Percentiles rank a stretch among this genome's conserved stretches.
These are phyloP conservation scores for Trichophyton schoenleinii DNA, from an alignment of 2,329 filamentous ascomycete genomes.

Conservation along the genomic window DNA sequence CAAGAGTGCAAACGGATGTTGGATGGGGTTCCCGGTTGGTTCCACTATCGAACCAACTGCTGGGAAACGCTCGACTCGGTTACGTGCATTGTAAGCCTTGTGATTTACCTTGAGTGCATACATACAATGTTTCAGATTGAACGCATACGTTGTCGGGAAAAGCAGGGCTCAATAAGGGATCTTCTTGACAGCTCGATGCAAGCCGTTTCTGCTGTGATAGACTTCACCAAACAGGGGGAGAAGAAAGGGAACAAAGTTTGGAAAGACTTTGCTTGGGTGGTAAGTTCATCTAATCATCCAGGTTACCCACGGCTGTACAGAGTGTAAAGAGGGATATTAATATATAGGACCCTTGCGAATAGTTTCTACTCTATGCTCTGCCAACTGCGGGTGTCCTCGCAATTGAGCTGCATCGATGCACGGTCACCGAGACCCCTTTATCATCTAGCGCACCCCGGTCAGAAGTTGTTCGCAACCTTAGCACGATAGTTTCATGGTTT, in stretches of 20 bases:
- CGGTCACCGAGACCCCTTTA: conserved; percentile 13
- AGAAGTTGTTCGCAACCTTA: conserved; percentile 17
- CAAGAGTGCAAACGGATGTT: conserved; percentile 14
- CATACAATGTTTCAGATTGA: conserved; percentile 16
- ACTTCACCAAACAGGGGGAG: conserved; percentile 14
- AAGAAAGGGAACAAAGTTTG: conserved; percentile 7
- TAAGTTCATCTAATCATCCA: conserved; percentile 9
- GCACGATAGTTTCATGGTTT: conserved; percentile 16
- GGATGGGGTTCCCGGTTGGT: conserved; percentile 13
- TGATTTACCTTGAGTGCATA: conserved; percentile 16
- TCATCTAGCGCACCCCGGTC: conserved; percentile 15
- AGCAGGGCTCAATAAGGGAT: conserved; percentile 10
- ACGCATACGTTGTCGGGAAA: conserved; percentile 16
- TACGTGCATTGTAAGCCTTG: conserved; percentile 10
- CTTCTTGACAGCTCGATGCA: conserved; percentile 17
- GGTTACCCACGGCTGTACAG: neutral
- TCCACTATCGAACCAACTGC: conserved; percentile 14
- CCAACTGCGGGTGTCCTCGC: conserved; percentile 16
- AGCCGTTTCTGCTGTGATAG: conserved; percentile 14
- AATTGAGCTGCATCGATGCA: conserved; percentile 16
- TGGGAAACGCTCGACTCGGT: conserved; percentile 10
- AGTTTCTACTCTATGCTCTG: conserved; percentile 16
- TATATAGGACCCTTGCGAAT: neutral
- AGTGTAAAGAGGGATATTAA: neutral
- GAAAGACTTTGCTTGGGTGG: conserved; percentile 14